phyloP scores from a whole-genome alignment of 495 filamentous ascomycete species.

The Trichodelitschia bisporula region DNA sequence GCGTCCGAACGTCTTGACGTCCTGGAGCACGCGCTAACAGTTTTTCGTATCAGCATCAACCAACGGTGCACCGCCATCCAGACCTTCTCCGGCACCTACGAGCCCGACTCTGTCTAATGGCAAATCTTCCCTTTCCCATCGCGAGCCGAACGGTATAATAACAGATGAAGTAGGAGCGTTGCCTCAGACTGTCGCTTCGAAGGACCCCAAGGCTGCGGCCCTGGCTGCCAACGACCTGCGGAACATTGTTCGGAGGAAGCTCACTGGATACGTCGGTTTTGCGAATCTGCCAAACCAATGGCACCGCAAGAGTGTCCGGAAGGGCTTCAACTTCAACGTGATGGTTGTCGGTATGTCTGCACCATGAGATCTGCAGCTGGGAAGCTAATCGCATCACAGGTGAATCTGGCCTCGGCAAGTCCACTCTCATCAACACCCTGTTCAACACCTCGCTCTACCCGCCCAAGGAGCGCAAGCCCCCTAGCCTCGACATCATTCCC shows the following conservation, averaged over 20 bases:
- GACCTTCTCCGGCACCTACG: constrained; percentile 15
- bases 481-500: constrained; percentile 90
- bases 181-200: constrained; percentile 47
- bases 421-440: constrained; percentile 93
- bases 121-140: constrained; percentile 28
- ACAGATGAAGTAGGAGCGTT: constrained; percentile 28
- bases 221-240: constrained; percentile 65
- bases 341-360: constrained; percentile 83
- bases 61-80: constrained; percentile 10
- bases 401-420: constrained; percentile 98
- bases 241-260: constrained; percentile 94
- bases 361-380: background rate
- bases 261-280: constrained; percentile 96
- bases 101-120: constrained; percentile 11
- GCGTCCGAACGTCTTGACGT: background rate
- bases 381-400: constrained; percentile 23
- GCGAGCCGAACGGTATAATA: no score
- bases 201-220: constrained; percentile 61
- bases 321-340: constrained; percentile 99
- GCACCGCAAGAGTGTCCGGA: constrained; percentile 99
- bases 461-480: constrained; percentile 89
- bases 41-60: constrained; percentile 5
- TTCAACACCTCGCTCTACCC: constrained; percentile 99
- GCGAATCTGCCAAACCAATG: constrained; percentile 98
- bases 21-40: background rate